Percentiles rank a stretch among this genome's conserved stretches.
Evolutionary conservation across 441 rosid genomes (phyloP).

Genomic region (Metrosideros polymorpha): DNA sequence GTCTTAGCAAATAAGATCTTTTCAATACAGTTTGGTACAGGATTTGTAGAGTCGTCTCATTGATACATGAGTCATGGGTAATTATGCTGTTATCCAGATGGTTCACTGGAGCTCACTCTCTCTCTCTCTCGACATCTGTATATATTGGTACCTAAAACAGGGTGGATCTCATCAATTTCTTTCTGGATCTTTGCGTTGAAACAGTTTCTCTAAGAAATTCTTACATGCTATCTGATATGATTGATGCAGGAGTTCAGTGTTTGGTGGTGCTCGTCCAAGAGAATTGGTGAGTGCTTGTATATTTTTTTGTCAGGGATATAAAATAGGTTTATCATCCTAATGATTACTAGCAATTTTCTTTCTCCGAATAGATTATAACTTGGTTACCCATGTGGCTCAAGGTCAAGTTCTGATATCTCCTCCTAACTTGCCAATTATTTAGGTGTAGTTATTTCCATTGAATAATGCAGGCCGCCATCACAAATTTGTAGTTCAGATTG

Average conservation of each 20-base stretch:
- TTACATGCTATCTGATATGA: constrained; percentile 1
- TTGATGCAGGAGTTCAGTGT: constrained; percentile 52
- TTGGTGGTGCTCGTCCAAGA: constrained; percentile 83
- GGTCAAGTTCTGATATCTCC: not conserved
- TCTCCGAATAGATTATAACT: not conserved
- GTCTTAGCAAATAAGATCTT: not conserved
- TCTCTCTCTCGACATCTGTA: not conserved
- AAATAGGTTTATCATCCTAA: not conserved
- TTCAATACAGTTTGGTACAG: not conserved
- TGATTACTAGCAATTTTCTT: not conserved
- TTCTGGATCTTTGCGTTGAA: not conserved
- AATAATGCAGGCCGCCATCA: not conserved
- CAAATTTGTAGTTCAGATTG: not conserved
- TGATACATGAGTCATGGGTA: not conserved
- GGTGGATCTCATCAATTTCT: not conserved
- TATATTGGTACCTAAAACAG: not conserved
- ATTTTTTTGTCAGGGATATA: not conserved
- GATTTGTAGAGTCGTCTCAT: not conserved
- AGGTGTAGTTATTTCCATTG: not conserved
- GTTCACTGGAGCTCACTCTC: not conserved
- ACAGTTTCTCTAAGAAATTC: not conserved
- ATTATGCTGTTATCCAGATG: not conserved
- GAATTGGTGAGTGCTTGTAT: constrained; percentile 48
- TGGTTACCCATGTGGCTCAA: not conserved
- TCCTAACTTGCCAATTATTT: not conserved